Percentiles rank a stretch among this genome's conserved stretches.
These are phyloP conservation scores for Jacaranda mimosifolia DNA, from an alignment of 257 asterid species.

Conservation along the genomic window DNA sequence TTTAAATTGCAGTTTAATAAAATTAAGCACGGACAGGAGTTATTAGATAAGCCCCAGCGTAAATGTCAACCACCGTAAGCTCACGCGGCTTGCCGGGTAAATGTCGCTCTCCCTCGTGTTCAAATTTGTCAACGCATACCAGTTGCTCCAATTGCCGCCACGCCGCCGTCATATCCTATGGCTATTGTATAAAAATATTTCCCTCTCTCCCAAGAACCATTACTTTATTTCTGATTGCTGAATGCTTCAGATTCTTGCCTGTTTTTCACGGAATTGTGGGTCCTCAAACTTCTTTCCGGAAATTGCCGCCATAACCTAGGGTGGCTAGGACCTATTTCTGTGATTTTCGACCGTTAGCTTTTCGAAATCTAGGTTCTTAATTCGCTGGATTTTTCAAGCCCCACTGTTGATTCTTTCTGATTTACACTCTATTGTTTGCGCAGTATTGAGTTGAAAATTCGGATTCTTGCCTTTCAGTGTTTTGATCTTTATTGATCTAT, in stretches of 20 bases:
- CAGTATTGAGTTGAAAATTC: not conserved
- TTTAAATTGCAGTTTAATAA: no score
- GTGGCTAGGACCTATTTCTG: not conserved
- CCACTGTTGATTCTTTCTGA: constrained; percentile 8
- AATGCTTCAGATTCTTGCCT: not conserved
- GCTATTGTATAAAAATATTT: not conserved
- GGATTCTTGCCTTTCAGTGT: not conserved
- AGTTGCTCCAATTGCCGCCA: not conserved
- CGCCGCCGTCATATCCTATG: not conserved
- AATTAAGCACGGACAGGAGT: not conserved
- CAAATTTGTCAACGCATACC: constrained; percentile 22
- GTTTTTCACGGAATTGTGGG: not conserved
- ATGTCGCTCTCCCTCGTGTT: not conserved
- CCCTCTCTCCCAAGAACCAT: not conserved
- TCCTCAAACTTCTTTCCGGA: not conserved
- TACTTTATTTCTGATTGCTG: not conserved
- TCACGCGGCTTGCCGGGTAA: constrained; percentile 21
- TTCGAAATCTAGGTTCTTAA: constrained; percentile 22
- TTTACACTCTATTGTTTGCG: not conserved
- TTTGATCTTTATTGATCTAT: constrained; percentile 16
- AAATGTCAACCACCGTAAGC: not conserved
- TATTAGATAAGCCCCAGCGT: not conserved
- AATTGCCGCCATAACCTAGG: constrained; percentile 5
- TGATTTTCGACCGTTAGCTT: constrained; percentile 28
- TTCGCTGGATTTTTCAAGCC: constrained; percentile 25